Evolutionary conservation across 2,329 filamentous ascomycete species (phyloP).

Genomic region (Sarocladium brachiariae): DNA sequence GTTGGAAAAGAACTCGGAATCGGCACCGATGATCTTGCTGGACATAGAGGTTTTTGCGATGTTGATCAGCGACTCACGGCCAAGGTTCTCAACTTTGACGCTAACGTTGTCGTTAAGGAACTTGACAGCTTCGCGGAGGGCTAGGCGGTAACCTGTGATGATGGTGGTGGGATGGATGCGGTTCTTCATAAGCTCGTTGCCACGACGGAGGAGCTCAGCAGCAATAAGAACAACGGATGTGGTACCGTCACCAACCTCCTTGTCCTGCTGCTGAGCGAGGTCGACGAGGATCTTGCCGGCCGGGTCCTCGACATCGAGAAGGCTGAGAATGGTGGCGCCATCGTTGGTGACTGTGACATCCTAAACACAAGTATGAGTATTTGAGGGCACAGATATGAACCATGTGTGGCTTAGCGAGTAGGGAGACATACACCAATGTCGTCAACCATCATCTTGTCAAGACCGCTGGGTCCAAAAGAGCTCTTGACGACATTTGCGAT

Average conservation of each 20-base stretch:
- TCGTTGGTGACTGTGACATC: conserved; percentile 99
- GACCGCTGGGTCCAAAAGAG: conserved; percentile 91
- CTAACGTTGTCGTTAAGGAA: conserved; percentile 99
- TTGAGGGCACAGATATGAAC: too few relatives aligned
- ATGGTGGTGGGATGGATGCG: conserved; percentile 99
- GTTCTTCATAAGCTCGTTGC: conserved; percentile 99
- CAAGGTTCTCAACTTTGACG: conserved; percentile 88
- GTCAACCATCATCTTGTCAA: conserved; percentile 99
- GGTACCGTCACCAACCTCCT: conserved; percentile 96
- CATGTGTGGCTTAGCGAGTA: not conserved
- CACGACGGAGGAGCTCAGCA: conserved; percentile 85
- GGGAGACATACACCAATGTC: conserved; percentile 74
- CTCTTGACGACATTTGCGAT: conserved; percentile 99
- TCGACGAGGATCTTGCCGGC: conserved; percentile 98
- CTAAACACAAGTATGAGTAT: conserved; percentile 30
- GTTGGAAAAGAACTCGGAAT: conserved; percentile 94
- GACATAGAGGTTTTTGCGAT: conserved; percentile 99
- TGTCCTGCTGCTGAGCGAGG: conserved; percentile 95
- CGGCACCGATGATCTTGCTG: conserved; percentile 94
- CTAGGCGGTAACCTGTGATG: conserved; percentile 95
- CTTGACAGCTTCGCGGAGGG: conserved; percentile 90
- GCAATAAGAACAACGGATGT: conserved; percentile 97
- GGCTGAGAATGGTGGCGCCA: conserved; percentile 88
- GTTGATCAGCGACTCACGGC: conserved; percentile 82
- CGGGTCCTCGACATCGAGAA: conserved; percentile 95